Percentiles rank a stretch among this genome's conserved stretches.
phyloP scores from a whole-genome alignment of 2,329 filamentous ascomycete species.

The Talaromyces sp. region DNA sequence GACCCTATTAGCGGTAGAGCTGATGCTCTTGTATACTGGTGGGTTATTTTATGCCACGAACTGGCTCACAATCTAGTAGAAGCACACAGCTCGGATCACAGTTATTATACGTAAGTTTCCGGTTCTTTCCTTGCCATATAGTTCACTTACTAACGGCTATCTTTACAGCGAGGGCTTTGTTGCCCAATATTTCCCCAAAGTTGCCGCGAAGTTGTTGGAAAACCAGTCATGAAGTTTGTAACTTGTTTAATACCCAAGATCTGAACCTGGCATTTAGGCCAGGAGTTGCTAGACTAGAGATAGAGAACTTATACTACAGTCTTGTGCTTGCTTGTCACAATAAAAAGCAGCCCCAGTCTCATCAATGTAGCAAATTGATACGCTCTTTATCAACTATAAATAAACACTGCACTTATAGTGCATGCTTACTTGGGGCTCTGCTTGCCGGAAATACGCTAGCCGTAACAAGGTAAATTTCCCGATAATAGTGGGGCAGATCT shows the following conservation, averaged over 20 bases:
- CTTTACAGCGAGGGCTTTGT: constrained; percentile 65
- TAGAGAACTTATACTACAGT: background rate
- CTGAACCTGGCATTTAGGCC: background rate
- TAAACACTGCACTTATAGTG: too few relatives aligned
- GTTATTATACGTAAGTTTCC: constrained; percentile 60
- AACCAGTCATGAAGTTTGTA: background rate
- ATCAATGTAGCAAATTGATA: background rate
- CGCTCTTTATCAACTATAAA: too few relatives aligned
- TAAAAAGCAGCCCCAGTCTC: background rate
- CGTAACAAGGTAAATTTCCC: too few relatives aligned
- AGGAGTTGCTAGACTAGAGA: background rate
- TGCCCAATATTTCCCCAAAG: constrained; percentile 68
- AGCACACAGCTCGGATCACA: constrained; percentile 73
- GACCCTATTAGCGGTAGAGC: constrained; percentile 45
- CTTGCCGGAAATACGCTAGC: too few relatives aligned
- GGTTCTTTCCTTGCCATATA: background rate
- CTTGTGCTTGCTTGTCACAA: background rate
- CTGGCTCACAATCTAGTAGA: constrained; percentile 87
- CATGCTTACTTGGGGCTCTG: too few relatives aligned
- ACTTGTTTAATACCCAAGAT: background rate
- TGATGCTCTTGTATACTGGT: constrained; percentile 83
- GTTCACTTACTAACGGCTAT: constrained; percentile 3
- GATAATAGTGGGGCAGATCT: too few relatives aligned
- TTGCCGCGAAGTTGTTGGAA: constrained; percentile 52
- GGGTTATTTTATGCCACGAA: constrained; percentile 92